Evolutionary conservation across 176 grass and related monocot species (phyloP).

Genomic region (Oryza nivara): DNA sequence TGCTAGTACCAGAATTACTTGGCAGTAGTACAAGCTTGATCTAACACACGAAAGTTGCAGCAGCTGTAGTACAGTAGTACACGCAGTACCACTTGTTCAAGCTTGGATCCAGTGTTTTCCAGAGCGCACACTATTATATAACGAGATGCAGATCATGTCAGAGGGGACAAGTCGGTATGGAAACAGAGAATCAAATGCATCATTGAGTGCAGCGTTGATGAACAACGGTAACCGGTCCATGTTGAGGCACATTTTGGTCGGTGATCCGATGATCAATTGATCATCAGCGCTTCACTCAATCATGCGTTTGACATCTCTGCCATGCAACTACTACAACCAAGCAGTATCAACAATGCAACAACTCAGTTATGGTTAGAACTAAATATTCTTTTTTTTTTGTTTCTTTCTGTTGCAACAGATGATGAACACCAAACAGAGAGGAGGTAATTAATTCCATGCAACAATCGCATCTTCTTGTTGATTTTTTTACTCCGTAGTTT

Average conservation of each 20-base stretch:
- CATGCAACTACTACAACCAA: neutral
- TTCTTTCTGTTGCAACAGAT: neutral
- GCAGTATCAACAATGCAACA: too few relatives aligned
- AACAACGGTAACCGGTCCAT: neutral
- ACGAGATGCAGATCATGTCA: neutral
- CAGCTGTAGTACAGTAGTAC: neutral
- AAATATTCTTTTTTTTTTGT: neutral
- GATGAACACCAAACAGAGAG: neutral
- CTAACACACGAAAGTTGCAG: neutral
- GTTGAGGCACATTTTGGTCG: neutral
- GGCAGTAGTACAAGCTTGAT: conserved; percentile 3
- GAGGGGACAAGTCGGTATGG: neutral
- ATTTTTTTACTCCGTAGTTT: conserved; percentile 1
- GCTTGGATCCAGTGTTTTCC: neutral
- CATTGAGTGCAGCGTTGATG: conserved; percentile 66
- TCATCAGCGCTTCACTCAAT: conserved; percentile 51
- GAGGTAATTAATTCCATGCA: neutral
- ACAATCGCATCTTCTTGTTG: neutral
- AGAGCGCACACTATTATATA: neutral
- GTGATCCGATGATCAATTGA: neutral
- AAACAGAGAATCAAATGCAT: conserved; percentile 37
- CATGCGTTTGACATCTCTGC: conserved; percentile 44
- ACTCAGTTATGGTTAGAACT: neutral
- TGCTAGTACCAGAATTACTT: neutral
- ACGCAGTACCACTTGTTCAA: neutral